Percentiles rank a stretch among this genome's conserved stretches.
Conservation (phyloP, 2,329 filamentous ascomycete genomes). For the Aspergillus ruber region DNA sequence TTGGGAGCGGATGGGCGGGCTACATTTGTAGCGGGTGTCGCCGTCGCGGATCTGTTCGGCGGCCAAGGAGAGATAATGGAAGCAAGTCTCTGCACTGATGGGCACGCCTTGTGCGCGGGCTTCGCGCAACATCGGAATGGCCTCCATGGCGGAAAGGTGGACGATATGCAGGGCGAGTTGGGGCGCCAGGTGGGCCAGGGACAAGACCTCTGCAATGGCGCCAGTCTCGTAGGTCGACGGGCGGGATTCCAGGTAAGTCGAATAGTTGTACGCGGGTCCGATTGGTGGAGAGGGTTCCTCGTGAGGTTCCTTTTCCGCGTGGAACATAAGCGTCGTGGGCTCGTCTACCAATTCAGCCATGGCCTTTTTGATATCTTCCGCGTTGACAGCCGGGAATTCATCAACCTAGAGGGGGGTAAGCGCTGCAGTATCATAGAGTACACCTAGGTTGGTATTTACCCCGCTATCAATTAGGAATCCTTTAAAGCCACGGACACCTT, state of each 20-base stretch:
- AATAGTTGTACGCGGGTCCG: slow-evolving; percentile 68
- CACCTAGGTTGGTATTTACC: slow-evolving; percentile 48
- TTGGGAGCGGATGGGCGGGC: slow-evolving; percentile 78
- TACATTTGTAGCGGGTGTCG: slow-evolving; percentile 91
- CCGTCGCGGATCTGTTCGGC: slow-evolving; percentile 76
- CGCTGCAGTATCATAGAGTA: not conserved
- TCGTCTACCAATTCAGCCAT: slow-evolving; percentile 74
- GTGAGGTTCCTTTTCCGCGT: slow-evolving; percentile 90
- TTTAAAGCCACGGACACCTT: slow-evolving; percentile 91
- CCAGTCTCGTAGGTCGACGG: slow-evolving; percentile 87
- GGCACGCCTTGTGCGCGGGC: slow-evolving; percentile 69
- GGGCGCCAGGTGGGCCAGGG: slow-evolving; percentile 71
- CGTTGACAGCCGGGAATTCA: slow-evolving; percentile 85
- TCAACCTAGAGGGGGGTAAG: slow-evolving; percentile 57
- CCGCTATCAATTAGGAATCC: slow-evolving; percentile 96
- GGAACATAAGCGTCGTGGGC: slow-evolving; percentile 94
- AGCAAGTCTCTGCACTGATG: slow-evolving; percentile 91
- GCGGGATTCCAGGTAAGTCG: slow-evolving; percentile 84
- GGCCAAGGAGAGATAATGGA: slow-evolving; percentile 83
- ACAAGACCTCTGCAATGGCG: slow-evolving; percentile 79
- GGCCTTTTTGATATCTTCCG: slow-evolving; percentile 68
- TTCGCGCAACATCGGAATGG: slow-evolving; percentile 70
- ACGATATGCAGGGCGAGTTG: slow-evolving; percentile 85
- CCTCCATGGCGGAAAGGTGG: slow-evolving; percentile 79
- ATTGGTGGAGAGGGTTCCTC: slow-evolving; percentile 70